Conservation (phyloP, 352 stramenopile species). For the Salisapilia sapeloensis region DNA sequence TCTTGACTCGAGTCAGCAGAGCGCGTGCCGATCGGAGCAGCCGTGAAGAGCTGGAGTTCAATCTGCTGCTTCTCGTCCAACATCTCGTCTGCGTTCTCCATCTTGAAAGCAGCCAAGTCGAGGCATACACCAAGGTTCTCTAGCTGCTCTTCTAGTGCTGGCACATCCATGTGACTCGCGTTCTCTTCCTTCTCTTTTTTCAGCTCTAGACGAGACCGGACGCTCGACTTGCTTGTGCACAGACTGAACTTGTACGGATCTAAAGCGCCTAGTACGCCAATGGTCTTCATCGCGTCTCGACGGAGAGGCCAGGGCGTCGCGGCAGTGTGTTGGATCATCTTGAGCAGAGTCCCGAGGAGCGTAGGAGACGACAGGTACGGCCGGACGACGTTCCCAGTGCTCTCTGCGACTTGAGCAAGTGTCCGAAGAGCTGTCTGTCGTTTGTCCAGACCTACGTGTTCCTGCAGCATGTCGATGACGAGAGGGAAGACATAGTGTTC, state of each 20-base stretch:
- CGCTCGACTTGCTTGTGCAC: too few species aligned
- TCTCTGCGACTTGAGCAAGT: constrained; percentile 87
- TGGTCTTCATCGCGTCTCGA: constrained; percentile 92
- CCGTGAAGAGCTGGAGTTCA: constrained; percentile 72
- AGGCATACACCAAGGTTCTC: constrained; percentile 34
- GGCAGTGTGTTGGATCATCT: constrained; percentile 85
- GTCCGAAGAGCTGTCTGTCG: constrained; percentile 91
- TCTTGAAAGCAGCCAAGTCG: constrained; percentile 34
- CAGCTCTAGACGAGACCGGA: constrained; percentile 31
- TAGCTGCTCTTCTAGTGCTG: constrained; percentile 10
- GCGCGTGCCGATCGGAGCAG: constrained; percentile 68
- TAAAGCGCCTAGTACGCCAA: constrained; percentile 90
- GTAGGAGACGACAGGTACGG: constrained; percentile 94
- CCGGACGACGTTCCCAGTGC: constrained; percentile 87
- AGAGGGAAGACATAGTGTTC: constrained; percentile 90
- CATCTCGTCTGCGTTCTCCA: constrained; percentile 23
- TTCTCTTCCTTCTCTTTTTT: constrained; percentile 39
- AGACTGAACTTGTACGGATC: constrained; percentile 93
- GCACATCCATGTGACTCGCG: neutral
- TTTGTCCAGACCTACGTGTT: constrained; percentile 92
- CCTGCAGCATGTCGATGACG: constrained; percentile 92
- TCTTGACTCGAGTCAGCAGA: constrained; percentile 16
- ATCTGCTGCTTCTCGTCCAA: constrained; percentile 80
- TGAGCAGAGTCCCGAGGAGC: constrained; percentile 88
- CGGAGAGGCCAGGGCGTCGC: constrained; percentile 84